Conservation (phyloP, 495 filamentous ascomycete species). For the Barbatosphaeria neglecta region DNA sequence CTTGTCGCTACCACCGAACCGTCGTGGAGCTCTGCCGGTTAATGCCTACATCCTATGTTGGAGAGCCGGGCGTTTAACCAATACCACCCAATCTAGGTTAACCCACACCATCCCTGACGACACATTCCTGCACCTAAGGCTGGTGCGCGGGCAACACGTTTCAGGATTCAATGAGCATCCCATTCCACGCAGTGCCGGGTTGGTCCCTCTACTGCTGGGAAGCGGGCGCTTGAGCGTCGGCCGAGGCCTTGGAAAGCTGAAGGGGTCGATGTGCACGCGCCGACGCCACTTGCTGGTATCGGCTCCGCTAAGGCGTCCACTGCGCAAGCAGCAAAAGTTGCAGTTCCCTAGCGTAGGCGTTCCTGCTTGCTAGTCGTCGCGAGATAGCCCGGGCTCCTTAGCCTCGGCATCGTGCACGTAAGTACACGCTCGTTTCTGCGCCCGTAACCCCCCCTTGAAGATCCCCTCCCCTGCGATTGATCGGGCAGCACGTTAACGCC, state of each 20-base stretch:
- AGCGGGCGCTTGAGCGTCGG: background rate
- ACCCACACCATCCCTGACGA: conserved; percentile 1
- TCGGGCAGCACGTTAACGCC: background rate
- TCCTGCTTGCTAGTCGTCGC: background rate
- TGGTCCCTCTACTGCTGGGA: background rate
- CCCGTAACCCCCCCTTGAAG: background rate
- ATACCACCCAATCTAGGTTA: background rate
- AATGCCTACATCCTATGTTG: background rate
- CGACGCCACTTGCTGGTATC: background rate
- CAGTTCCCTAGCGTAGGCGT: background rate
- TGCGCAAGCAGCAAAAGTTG: background rate
- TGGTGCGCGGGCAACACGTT: background rate
- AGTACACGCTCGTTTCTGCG: background rate
- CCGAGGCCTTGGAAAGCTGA: background rate
- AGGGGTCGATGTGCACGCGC: background rate
- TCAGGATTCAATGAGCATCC: background rate
- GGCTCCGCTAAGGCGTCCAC: background rate
- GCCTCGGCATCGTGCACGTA: background rate
- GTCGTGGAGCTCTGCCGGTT: background rate
- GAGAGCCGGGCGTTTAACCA: background rate
- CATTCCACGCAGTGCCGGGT: background rate
- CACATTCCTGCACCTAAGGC: conserved; percentile 1
- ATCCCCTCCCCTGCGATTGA: background rate
- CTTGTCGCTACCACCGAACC: background rate
- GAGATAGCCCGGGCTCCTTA: background rate